These are phyloP conservation scores for Chrysanthemum seticuspe DNA, from an alignment of 129 eudicot species.

Conservation along the genomic window DNA sequence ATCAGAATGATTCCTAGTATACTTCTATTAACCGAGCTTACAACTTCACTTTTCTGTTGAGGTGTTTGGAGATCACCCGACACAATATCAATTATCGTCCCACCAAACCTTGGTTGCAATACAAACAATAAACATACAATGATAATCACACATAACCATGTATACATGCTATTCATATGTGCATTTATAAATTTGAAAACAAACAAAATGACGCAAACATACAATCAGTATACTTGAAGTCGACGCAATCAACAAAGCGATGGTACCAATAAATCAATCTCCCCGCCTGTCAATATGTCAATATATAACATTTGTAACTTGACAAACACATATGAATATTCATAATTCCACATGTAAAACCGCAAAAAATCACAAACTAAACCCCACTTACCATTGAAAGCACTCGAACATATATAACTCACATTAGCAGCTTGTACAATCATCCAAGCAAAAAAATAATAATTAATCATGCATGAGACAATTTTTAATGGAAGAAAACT, in stretches of 20 bases:
- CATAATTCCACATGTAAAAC: no score
- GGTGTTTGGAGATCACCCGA: slow-evolving; percentile 67
- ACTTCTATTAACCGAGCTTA: slow-evolving; percentile 56
- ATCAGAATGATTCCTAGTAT: slow-evolving; percentile 63
- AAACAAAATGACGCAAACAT: slow-evolving; percentile 22
- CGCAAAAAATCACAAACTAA: no score
- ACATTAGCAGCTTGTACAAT: no score
- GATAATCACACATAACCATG: not conserved
- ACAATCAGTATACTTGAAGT: slow-evolving; percentile 72
- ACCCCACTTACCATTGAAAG: no score
- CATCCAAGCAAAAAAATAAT: no score
- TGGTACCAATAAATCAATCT: slow-evolving; percentile 61
- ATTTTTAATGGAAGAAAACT: no score
- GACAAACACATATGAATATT: no score
- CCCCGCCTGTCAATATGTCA: no score
- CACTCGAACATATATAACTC: no score
- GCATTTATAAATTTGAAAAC: not conserved
- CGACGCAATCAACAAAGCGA: slow-evolving; percentile 81
- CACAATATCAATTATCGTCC: slow-evolving; percentile 81
- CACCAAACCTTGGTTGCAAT: slow-evolving; percentile 87
- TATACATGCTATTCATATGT: not conserved
- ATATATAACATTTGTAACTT: no score
- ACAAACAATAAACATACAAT: slow-evolving; percentile 17
- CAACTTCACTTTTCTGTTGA: slow-evolving; percentile 67
- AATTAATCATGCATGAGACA: no score